Base-by-base conservation (phyloP, 129 eudicot species). In the Arctium lappa region DNA sequence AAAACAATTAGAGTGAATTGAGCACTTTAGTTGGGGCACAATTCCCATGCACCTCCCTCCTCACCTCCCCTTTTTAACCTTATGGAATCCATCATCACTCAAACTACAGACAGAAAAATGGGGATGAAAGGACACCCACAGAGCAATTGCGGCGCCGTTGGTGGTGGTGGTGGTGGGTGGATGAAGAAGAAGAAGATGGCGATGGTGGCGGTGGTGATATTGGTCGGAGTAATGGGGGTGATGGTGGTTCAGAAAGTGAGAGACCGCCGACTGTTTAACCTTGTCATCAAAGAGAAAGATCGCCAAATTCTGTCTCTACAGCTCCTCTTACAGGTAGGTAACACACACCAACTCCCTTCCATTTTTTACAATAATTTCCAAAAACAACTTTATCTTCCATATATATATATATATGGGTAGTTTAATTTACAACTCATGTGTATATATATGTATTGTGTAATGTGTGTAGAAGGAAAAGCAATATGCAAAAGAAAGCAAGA, bases 381-480 rank as follows among this genome's bases (percentile, higher is more conserved):
- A 72, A 38, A 12, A 22, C 40, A 37, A 2, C 5, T 37, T n/a
- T n/a, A 15, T 72, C 2, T 7, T 32, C 33, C 22, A 32, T 71
- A 33, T 69, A 5, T 69, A 10, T 32, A 2, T 29, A 8, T 69
- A 16, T 65, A 29, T 71, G 27, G 27, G 27, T 22, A 22, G 18
- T n/a, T n/a, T n/a, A n/a, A n/a, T n/a, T n/a, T 15, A 71, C 32
- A 8, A 16, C 32, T 70, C 5, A 31, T 70, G 9, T 68, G 6
- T 68, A 2, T 32, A 29, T 8, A 6, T 68, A n/a, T 66, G 27
- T 31, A 0, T 10, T 1, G 15, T 81, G 30, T 72, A 18, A 42
- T 69, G 48, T 69, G 3, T 50, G 73, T 89, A 95, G 97, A 95
- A 85, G 34, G 99, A 95, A 83, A 86, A 84, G 81, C 97, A 93